Base-by-base conservation (phyloP, 352 stramenopile genomes). In the Globisporangium mamillatum region DNA sequence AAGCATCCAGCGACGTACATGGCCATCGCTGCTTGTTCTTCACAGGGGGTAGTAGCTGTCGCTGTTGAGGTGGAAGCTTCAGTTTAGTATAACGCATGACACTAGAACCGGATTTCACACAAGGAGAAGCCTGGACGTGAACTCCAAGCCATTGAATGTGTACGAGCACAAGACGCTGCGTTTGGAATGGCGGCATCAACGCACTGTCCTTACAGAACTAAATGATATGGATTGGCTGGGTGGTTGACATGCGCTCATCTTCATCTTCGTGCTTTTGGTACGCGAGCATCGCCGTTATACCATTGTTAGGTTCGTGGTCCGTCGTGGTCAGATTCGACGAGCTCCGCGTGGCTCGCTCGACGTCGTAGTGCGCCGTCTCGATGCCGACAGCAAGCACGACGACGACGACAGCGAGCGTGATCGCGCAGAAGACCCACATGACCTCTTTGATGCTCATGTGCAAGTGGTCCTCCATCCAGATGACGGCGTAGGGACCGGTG, bases 401-500 rank as follows among this genome's bases (percentile, higher is more conserved):
- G 57, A 78, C 25, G 8, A 71, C 66, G 12, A 77, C 70, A 10
- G 9, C 10, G 41, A 54, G 24, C 24, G 24, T 71, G 63, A 74
- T 68, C 79, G n/a, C 41, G 34, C 36, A 52, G n/a, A 64, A 64
- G 12, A 53, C 44, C 25, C 34, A 38, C 9, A 55, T 54, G 10
- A 46, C 27, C 8, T 9, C 27, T 18, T 5, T 10, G 14, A 20
- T 34, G 10, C 7, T 53, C n/a, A 60, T 52, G 73, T 73, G 78
- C n/a, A 56, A 48, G 36, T 64, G 46, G 12, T 81, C 73, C 1
- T 60, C 5, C 66, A 52, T 81, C 65, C 18, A 84, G 64, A 27
- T 69, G 61, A 36, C 75, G 75, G 16, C 63, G 58, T 29, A 74
- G 72, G 44, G 68, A 24, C 50, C 80, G 72, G 65, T 10, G 76